Evolutionary conservation across 179 eudicot genomes (phyloP), one percentile per base, ranked within the genome.

Genomic region (Drosera spatulata): DNA sequence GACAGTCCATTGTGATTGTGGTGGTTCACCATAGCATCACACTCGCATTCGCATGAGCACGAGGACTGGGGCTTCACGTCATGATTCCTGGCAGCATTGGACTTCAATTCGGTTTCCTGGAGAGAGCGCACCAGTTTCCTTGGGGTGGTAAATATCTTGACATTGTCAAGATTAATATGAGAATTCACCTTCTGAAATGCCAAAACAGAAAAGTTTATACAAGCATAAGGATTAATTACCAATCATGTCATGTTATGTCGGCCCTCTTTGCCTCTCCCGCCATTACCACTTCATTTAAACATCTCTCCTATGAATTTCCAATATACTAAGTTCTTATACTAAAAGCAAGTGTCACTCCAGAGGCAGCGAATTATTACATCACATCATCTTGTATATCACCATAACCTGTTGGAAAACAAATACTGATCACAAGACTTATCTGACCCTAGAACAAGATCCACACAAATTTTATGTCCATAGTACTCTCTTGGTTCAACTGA

Each of bases 91-190:
- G 75, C 72, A 41, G 68, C 71, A 65, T 76, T 49, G 14, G 75
- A 69, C 41, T 60, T 57, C 52, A 57, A 78, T 55, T 75, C 85
- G 63, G 71, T 72, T 60, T 71, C 88, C 65, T 89, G 99, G 67
- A 89, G 94, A 22, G 91, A 86, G 51, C 55, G 77, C 58, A 89
- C 70, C 14, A 86, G 97, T 74, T 83, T 86, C 73, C 95, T 83
- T 52, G 97, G 95, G 39, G 97, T 89, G 15, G 83, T 70, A 64
- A 77, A 89, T 53, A 93, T 77, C 78, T 77, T 86, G 60, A 93
- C 55, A 57, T 66, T 79, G 43, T 89, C 86, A 2, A 73, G 69
- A 59, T 71, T 80, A 43, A 79, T 71, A 55, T 67, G 81, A 54
- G 91, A 79, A 59, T 67, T 71, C 5, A 91, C 60, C 53, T 77